These are phyloP conservation scores for Tylopilus cervinicoccineus DNA, from an alignment of 768 basidiomycete species.

Conservation along the genomic window DNA sequence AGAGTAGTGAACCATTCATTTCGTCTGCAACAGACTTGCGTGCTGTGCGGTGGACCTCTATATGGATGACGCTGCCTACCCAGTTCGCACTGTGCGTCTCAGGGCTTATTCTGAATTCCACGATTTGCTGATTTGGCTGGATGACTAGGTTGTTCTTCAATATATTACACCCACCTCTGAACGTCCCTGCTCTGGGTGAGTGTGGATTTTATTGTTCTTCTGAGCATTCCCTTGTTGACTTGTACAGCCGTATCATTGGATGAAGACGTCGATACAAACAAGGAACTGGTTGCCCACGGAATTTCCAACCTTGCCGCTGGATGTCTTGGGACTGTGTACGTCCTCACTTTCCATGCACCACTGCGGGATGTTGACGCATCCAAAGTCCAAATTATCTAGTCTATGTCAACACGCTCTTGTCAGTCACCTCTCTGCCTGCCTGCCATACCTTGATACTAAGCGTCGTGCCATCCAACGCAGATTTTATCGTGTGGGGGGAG, in stretches of 20 bases:
- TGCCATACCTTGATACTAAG: neutral
- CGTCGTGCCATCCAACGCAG: constrained; percentile 23
- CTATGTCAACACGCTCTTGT: constrained; percentile 84
- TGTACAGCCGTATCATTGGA: constrained; percentile 76
- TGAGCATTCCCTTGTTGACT: neutral
- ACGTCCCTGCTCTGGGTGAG: constrained; percentile 84
- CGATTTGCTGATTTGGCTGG: constrained; percentile 23
- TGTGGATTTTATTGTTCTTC: neutral
- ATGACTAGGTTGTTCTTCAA: constrained; percentile 73
- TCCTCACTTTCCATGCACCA: constrained; percentile 6
- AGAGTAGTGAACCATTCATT: no score
- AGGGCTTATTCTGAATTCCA: neutral
- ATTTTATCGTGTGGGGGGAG: constrained; percentile 93
- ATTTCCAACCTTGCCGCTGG: constrained; percentile 87
- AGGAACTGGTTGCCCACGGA: constrained; percentile 90
- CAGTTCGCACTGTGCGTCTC: constrained; percentile 80
- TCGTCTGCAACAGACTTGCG: constrained; percentile 46
- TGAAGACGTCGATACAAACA: constrained; percentile 87
- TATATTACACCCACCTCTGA: constrained; percentile 78
- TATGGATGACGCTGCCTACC: constrained; percentile 87
- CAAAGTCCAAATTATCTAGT: constrained; percentile 79
- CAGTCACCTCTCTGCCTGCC: constrained; percentile 16
- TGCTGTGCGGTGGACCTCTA: constrained; percentile 55
- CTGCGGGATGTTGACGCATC: constrained; percentile 4
- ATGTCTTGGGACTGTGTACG: constrained; percentile 74